Conservation (phyloP, 495 filamentous ascomycete species). For the Talaromyces thailandensis region DNA sequence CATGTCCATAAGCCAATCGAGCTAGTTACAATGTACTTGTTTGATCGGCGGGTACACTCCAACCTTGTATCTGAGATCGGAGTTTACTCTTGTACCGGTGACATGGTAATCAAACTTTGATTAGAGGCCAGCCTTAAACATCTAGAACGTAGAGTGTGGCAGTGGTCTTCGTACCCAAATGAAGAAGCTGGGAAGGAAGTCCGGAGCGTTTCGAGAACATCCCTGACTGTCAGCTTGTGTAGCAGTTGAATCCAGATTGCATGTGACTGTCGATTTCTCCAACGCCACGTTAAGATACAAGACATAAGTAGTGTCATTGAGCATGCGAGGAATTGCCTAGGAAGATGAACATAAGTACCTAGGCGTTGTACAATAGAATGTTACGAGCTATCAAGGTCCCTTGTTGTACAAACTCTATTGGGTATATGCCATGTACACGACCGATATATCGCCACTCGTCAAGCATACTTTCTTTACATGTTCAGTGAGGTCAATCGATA, state of each 20-base stretch:
- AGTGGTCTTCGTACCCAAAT: background rate
- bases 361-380: background rate
- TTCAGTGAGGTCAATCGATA: background rate
- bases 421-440: background rate
- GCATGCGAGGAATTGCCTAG: background rate
- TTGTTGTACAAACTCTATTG: background rate
- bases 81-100: background rate
- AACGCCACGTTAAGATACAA: background rate
- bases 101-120: background rate
- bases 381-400: background rate
- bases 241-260: background rate
- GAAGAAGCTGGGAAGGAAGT: background rate
- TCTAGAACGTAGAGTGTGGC: background rate
- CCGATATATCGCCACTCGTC: background rate
- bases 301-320: background rate
- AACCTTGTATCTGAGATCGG: background rate
- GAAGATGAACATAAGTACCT: background rate
- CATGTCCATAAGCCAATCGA: background rate
- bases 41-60: background rate
- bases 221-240: background rate
- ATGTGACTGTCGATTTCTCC: background rate
- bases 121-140: background rate
- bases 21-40: background rate
- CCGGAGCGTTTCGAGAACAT: background rate
- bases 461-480: background rate